Percentiles rank a stretch among this genome's conserved stretches.
These are phyloP conservation scores for Solanum sitiens DNA, from an alignment of 257 asterid species.

Conservation along the genomic window DNA sequence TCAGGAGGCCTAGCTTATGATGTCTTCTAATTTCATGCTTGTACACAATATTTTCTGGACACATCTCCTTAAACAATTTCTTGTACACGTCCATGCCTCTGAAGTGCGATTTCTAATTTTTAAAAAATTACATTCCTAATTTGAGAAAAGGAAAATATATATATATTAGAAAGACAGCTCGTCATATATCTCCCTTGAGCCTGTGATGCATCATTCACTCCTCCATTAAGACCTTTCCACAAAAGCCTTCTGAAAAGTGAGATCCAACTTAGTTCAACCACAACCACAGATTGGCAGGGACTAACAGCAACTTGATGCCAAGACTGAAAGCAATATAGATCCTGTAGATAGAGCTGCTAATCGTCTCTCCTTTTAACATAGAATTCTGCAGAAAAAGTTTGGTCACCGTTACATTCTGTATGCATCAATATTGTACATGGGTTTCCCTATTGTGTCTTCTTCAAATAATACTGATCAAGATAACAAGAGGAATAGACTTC, in stretches of 20 bases:
- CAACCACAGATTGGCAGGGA: not conserved
- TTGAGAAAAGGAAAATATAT: too few species aligned
- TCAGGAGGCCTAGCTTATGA: not conserved
- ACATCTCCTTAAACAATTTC: not conserved
- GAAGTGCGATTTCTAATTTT: not conserved
- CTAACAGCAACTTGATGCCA: not conserved
- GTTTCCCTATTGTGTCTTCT: not conserved
- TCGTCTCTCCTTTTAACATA: not conserved
- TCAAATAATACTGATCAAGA: not conserved
- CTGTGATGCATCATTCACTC: not conserved
- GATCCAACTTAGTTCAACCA: not conserved
- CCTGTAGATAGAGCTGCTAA: not conserved
- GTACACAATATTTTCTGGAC: not conserved
- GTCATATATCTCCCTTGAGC: not conserved
- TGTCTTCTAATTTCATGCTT: not conserved
- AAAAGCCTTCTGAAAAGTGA: not conserved
- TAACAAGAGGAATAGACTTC: not conserved
- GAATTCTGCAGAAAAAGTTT: not conserved
- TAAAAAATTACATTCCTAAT: not conserved
- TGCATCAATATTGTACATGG: not conserved
- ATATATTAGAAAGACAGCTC: not conserved
- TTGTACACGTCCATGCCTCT: not conserved
- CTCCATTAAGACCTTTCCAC: not conserved
- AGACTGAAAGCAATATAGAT: not conserved
- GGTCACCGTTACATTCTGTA: not conserved